Percentiles rank a stretch among this genome's conserved stretches.
Conservation (phyloP, 1,284 basidiomycete genomes). For the Cryptococcus deneoformans region DNA sequence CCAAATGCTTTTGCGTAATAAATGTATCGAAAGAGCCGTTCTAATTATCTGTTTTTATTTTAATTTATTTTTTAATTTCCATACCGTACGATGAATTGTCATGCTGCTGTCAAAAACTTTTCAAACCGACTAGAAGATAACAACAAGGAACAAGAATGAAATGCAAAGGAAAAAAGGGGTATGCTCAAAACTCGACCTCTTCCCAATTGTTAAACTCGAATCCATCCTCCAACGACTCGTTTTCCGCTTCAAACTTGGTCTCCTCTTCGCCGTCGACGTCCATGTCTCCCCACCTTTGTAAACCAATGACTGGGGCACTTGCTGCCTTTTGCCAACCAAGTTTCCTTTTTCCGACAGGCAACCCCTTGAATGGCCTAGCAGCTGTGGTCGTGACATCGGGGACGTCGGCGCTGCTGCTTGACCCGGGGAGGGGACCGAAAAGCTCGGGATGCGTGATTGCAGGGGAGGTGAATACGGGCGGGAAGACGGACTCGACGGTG, state of each 20-base stretch:
- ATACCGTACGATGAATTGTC: neutral
- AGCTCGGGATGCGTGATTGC: conserved; percentile 33
- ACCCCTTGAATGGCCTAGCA: conserved; percentile 17
- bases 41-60: neutral
- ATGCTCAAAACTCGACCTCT: neutral
- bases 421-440: conserved; percentile 8
- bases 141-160: neutral
- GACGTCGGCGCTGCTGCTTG: neutral
- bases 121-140: neutral
- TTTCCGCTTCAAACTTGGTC: neutral
- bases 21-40: neutral
- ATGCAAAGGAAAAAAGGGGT: neutral
- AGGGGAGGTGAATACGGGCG: conserved; percentile 37
- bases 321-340: conserved; percentile 30
- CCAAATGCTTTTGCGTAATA: neutral
- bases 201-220: conserved; percentile 21
- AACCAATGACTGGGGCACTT: conserved; percentile 35
- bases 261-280: conserved; percentile 24
- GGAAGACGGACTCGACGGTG: conserved; percentile 31
- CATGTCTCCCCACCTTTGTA: conserved; percentile 24
- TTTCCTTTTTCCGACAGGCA: conserved; percentile 18
- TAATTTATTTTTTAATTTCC: neutral
- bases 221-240: conserved; percentile 25
- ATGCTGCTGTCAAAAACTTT: neutral
- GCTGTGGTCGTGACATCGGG: neutral